Conservation (phyloP, 192 early-diverging fungal genomes). For the Backusella liffmaniae region DNA sequence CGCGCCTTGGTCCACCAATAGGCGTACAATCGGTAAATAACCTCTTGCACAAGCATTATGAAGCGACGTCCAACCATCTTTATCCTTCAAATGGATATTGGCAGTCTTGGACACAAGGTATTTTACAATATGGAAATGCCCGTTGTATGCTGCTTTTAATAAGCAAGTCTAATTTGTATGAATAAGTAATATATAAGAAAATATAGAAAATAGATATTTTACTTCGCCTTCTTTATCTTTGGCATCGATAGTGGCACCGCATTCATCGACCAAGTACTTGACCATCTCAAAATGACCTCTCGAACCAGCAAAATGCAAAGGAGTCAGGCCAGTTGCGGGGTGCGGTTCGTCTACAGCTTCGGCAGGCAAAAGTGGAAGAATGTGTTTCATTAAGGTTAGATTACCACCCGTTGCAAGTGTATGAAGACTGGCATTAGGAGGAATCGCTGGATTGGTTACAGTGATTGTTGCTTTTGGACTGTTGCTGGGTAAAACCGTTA, state of each 20-base stretch:
- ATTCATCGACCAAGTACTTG: slow-evolving; percentile 49
- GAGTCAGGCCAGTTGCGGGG: slow-evolving; percentile 48
- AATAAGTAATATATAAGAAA: too few species aligned
- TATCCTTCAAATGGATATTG: slow-evolving; percentile 58
- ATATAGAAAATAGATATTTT: neutral
- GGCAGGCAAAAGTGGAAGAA: slow-evolving; percentile 34
- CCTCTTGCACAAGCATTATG: slow-evolving; percentile 68
- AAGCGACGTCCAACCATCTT: slow-evolving; percentile 73
- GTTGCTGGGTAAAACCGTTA: neutral
- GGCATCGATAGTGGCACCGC: slow-evolving; percentile 55
- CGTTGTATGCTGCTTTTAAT: slow-evolving; percentile 64
- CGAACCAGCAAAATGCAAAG: slow-evolving; percentile 58
- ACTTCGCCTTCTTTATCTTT: slow-evolving; percentile 66
- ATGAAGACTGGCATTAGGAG: slow-evolving; percentile 18
- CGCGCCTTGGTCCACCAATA: slow-evolving; percentile 54
- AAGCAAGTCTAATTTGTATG: slow-evolving; percentile 52
- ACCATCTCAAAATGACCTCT: slow-evolving; percentile 54
- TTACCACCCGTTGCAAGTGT: slow-evolving; percentile 29
- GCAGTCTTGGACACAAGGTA: slow-evolving; percentile 56
- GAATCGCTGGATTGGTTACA: neutral
- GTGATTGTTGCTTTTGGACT: neutral
- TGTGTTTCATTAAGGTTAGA: slow-evolving; percentile 36
- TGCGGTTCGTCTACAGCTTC: slow-evolving; percentile 42
- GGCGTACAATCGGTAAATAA: slow-evolving; percentile 45
- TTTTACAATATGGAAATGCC: slow-evolving; percentile 51